Evolutionary conservation across 768 basidiomycete genomes (phyloP), one percentile per base, ranked within the genome.

Genomic region (Serpula lacrymans): DNA sequence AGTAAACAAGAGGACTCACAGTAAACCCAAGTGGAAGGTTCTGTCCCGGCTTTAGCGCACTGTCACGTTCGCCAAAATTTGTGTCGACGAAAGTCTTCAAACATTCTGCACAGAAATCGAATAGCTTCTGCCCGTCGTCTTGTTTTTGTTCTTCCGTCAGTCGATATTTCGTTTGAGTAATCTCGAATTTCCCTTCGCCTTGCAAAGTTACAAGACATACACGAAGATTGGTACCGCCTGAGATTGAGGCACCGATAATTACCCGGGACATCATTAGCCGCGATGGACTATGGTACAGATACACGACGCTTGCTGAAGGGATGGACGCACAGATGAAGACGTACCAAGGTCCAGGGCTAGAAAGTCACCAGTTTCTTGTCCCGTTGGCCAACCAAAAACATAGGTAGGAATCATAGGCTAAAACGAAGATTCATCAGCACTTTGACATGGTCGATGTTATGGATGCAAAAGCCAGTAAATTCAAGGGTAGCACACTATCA

Each of bases 121-220:
- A 97, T 37, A 99, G 68, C 45, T 84, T 84, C 58, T 91, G 84
- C 5, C 94, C 96, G n/a, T 97, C 92, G 6, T 88, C 90, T 44
- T 96, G 92, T 64, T 99, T 99, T 63, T 98, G 96, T 55, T 97
- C 96, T 57, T 99, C 96, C 1, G 89, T 82, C 32, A 99, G 78
- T 37, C 94, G 86, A 65, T 97, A 98, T 64, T 99, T 99, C 25
- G 93, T 86, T 60, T 98, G 95, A 0, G 93, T 92, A 51, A 99
- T 86, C 66, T 97, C 93, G 61, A 98, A 99, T 70, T 95, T 94
- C 44, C 96, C 95, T 8, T 82, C 77, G 18, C 96, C 96, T 51
- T 87, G 81, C 2, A 99, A 71, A 21, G 83, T 88, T 36, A 99
- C 95, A 31, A 96, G 84, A 67, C 96, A 99, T 31, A 97, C 96